Evolutionary conservation across 331 rosid species (phyloP).

Genomic region (Rosa hybrid): DNA sequence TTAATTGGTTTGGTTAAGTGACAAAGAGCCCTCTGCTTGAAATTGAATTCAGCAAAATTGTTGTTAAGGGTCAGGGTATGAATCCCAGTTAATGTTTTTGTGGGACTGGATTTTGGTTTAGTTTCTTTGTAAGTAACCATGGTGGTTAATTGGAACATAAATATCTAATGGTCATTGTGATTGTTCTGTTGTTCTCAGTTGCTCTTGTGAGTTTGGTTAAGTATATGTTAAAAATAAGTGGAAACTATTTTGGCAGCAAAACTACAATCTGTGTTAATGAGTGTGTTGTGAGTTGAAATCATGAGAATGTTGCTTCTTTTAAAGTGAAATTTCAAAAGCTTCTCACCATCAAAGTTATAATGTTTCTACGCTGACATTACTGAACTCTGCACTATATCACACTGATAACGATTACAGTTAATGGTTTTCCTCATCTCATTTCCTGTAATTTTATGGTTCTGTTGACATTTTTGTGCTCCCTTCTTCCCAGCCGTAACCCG

Average conservation of each 20-base stretch:
- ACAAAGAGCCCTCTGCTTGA: background rate
- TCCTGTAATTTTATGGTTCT: background rate
- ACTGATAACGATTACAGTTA: background rate
- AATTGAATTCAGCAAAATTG: background rate
- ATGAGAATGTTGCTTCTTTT: background rate
- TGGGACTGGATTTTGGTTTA: background rate
- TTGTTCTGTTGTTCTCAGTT: background rate
- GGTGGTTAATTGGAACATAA: background rate
- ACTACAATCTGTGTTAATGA: background rate
- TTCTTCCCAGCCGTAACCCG: background rate
- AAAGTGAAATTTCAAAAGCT: background rate
- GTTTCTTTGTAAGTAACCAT: background rate
- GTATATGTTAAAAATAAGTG: background rate
- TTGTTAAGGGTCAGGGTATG: too few species aligned
- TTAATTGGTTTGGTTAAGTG: background rate
- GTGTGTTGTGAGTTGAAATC: background rate
- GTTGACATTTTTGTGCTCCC: background rate
- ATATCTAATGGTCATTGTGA: background rate
- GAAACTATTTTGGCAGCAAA: background rate
- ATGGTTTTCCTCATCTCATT: background rate
- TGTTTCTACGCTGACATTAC: background rate
- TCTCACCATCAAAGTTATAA: background rate
- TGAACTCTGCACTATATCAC: background rate
- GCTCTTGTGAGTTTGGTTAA: background rate
- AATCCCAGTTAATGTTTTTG: background rate